Base-by-base conservation (phyloP, 1,284 basidiomycete genomes). In the Apiotrichum akiyoshidainum region DNA sequence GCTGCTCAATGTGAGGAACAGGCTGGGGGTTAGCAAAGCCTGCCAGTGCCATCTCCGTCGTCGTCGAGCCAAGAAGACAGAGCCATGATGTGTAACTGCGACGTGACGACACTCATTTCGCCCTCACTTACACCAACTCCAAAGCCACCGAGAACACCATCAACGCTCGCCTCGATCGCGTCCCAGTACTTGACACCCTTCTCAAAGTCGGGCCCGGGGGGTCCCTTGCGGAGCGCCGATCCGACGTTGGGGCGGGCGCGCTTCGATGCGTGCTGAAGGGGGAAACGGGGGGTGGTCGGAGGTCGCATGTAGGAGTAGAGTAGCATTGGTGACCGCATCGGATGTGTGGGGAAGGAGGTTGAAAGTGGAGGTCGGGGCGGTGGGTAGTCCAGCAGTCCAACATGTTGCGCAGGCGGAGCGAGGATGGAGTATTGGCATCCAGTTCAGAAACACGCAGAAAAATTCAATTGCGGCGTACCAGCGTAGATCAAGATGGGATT, bases 1-100 rank as follows among this genome's bases (percentile, higher is more conserved):
- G 83, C 8, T 91, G 83, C 73, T 97, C 94, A 63, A 96, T 81
- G 49, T 92, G 84, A 0, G 93, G 92, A 10, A 95, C 82, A 45
- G 89, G 84, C 89, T 93, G 62, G 33, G 46, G 40, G 42, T 44
- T 10, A 21, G 12, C 19, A 6, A 31, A 7, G 3, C 26, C 26
- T 31, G 26, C 7, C 4, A 31, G 26, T 31, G 26, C 3, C 26
- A 31, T 31, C 26, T 4, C 26, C 26, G 26, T 31, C 26, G 26
- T 31, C 4, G 26, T 31, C 26, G 7, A 31, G 26, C 26, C 3
- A 31, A 31, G 26, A 31, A 31, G 26, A 31, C 7, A 3, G 26
- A 3, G 26, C 26, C 26, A 31, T 31, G 26, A 31, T 4, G 7
- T 3, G 26, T 7, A 31, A 31, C 26, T 7, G 26, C 26, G 26